A percentile compares a stretch with the other conserved stretches of the same genome.
These are phyloP conservation scores for Aspergillus avenaceus DNA, from an alignment of 495 filamentous ascomycete species.

Conservation along the genomic window DNA sequence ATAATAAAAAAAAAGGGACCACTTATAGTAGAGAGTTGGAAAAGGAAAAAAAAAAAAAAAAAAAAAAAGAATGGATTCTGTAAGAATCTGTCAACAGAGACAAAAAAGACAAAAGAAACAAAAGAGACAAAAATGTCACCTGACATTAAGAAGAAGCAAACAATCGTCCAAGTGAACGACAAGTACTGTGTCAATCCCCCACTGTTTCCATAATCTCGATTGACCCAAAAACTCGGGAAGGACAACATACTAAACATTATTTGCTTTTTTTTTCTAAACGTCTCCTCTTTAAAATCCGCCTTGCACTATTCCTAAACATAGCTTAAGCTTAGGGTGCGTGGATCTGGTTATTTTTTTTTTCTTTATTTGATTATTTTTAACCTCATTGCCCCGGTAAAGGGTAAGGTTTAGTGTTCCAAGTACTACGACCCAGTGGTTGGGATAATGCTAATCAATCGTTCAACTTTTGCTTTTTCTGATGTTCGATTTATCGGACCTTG, in stretches of 20 bases:
- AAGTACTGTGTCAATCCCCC: slow-evolving; percentile 4
- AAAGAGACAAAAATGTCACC: too few relatives aligned
- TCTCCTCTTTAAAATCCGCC: too few relatives aligned
- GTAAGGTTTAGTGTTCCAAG: slow-evolving; percentile 13
- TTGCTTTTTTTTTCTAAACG: slow-evolving; percentile 25
- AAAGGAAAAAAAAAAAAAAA: too few relatives aligned
- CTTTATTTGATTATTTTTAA: slow-evolving; percentile 4
- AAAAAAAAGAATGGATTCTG: too few relatives aligned
- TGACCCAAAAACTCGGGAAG: slow-evolving; percentile 1
- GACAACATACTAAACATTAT: slow-evolving; percentile 8
- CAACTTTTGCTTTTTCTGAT: slow-evolving; percentile 18
- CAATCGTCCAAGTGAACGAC: too few relatives aligned
- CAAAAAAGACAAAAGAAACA: too few relatives aligned
- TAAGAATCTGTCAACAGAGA: too few relatives aligned
- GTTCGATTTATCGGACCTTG: slow-evolving; percentile 16
- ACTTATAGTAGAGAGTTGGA: slow-evolving; percentile 8
- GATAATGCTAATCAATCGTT: background rate
- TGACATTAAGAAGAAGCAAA: too few relatives aligned
- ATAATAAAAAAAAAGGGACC: slow-evolving; percentile 9
- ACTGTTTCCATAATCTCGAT: background rate
- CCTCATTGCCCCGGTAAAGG: slow-evolving; percentile 9
- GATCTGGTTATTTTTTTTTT: slow-evolving; percentile 3
- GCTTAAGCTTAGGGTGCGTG: slow-evolving; percentile 27
- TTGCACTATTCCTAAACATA: slow-evolving; percentile 21
- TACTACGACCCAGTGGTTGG: background rate